Evolutionary conservation across 176 grass and related monocot species (phyloP), one percentile per base, ranked within the genome.

Genomic region (maize (Zea mays)): DNA sequence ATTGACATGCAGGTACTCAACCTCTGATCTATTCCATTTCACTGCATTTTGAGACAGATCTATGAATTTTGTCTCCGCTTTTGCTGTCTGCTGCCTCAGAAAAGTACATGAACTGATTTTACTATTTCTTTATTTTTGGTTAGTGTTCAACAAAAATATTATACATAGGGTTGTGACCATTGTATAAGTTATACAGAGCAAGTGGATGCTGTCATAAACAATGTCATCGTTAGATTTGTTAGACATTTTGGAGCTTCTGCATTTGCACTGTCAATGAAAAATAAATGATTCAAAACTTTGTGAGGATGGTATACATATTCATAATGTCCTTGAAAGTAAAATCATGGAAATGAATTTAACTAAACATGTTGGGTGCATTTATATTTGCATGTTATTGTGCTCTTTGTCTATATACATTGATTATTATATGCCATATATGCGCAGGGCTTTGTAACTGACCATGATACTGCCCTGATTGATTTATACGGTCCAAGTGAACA

Each of bases 1-100:
- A 84, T 91, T 83, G 96, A 98, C 81, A 90, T 75, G 93, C 96
- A 98, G 96, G 96, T 98, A 94, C 64, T 65, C 44, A 79, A 56
- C 44, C 13, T 85, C 55, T 0, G 33, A 38, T 65, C 20, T 62
- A 45, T 36, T 62, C 52, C 5, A 62, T 51, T 13, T 71, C 16
- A 19, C 41, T 80, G 52, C 20, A 21, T 75, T 80, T 11, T 63
- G 68, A 34, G 37, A 65, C 58, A 54, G 41, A 50, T 43, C 4
- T 71, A n/a, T 60, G 19, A 54, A 55, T 55, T 56, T 19, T 56
- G 54, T 56, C 54, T 56, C 54, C 0, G 3, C 54, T 57, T 20
- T 57, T 57, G 55, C 20, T 20, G 55, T 7, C 20, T 57, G 7
- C 8, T 57, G n/a, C 55, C 55, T 20, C 55, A 20, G 16, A 57